These are phyloP conservation scores for Adiantum capillusveneris DNA, from an alignment of 75 land plant genomes.

Conservation along the genomic window DNA sequence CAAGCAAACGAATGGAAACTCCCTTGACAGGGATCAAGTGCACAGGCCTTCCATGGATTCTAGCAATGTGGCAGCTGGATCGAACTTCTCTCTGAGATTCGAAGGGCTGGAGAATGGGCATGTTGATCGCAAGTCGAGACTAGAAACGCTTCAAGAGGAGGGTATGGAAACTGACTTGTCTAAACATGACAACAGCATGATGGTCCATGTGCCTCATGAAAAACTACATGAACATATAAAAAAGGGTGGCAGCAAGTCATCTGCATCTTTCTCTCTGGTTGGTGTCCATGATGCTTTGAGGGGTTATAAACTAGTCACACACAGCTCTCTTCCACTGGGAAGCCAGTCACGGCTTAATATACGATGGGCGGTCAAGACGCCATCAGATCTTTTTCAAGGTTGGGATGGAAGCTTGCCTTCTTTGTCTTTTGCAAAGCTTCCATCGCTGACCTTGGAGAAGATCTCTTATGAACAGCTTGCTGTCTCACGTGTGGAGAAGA, in stretches of 20 bases:
- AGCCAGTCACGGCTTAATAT: conserved; percentile 36
- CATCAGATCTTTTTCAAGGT: conserved; percentile 28
- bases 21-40: not conserved
- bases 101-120: conserved; percentile 3
- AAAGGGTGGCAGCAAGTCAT: not conserved
- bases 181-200: not conserved
- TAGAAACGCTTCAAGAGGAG: not conserved
- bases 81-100: not conserved
- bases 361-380: conserved; percentile 73
- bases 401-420: conserved; percentile 12
- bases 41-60: not conserved
- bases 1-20: not conserved
- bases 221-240: not conserved
- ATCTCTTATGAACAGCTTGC: conserved; percentile 48
- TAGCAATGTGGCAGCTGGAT: not conserved
- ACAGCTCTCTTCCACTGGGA: conserved; percentile 52
- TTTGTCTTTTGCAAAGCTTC: conserved; percentile 37
- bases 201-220: not conserved
- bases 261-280: not conserved
- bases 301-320: conserved; percentile 51
- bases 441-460: conserved; percentile 67
- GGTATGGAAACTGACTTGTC: not conserved
- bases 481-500: not conserved
- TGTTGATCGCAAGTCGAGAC: not conserved
- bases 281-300: conserved; percentile 13